phyloP scores from a whole-genome alignment of 306 rosid species.

The Dryas octopetala region DNA sequence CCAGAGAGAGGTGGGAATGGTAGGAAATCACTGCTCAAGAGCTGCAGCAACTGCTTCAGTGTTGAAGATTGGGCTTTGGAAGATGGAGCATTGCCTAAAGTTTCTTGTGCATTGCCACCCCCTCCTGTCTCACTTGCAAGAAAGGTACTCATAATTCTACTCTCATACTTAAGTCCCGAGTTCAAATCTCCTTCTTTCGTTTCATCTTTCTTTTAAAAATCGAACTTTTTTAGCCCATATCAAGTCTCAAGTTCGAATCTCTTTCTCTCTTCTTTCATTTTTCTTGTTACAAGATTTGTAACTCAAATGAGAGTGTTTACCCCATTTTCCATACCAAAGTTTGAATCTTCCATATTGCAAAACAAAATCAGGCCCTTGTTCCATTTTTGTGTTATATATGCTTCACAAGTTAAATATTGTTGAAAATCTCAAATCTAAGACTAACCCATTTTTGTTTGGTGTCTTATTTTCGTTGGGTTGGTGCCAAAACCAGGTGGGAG shows the following conservation, averaged over 20 bases:
- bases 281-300: no score
- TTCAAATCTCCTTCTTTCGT: background rate
- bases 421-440: slow-evolving; percentile 4
- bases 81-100: slow-evolving; percentile 62
- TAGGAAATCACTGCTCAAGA: slow-evolving; percentile 57
- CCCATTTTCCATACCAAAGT: background rate
- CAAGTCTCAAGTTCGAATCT: no score
- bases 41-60: slow-evolving; percentile 56
- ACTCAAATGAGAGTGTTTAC: background rate
- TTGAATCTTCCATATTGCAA: background rate
- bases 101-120: slow-evolving; percentile 60
- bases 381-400: background rate
- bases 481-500: slow-evolving; percentile 66
- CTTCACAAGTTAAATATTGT: background rate
- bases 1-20: slow-evolving; percentile 40
- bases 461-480: slow-evolving; percentile 8
- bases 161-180: background rate
- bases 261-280: background rate
- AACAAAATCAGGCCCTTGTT: background rate
- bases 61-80: slow-evolving; percentile 61
- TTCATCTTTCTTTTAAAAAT: no score
- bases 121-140: slow-evolving; percentile 70
- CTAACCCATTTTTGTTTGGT: slow-evolving; percentile 14
- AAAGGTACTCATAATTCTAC: slow-evolving; percentile 42
- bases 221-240: no score